Evolutionary conservation across 148 eudicot species (phyloP), one percentile per base, ranked within the genome.

Genomic region (Camellia sinensis): DNA sequence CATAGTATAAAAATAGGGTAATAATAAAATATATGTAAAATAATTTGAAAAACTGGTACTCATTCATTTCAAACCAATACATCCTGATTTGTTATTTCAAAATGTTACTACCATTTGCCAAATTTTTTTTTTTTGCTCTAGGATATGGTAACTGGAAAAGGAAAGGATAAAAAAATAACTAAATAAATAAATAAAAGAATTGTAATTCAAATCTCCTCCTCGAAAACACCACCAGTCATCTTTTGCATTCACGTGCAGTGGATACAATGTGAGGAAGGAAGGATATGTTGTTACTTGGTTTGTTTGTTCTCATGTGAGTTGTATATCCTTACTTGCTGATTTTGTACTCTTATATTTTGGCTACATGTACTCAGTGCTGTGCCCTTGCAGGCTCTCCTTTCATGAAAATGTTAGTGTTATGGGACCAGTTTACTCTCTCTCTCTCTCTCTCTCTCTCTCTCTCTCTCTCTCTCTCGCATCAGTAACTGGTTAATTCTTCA

Each of bases 221-320:
- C 13, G 71, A 6, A 37, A 67, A 37, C 71, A 67, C 13, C 71
- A 18, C 71, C 46, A 1, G 13, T 66, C 18, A 67, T 67, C 71
- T 67, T 67, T 67, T 29, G 45, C 46, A 41, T 67, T 67, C 71
- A 67, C 71, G 71, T 67, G 71, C 43, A 12, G 4, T 40, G 9
- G 4, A 67, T 67, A 67, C 71, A 67, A 29, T 29, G 70, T 57
- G 43, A 67, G 5, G 46, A 41, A 67, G 18, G 17, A 67, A 29
- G 37, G 37, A 29, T 29, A 29, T 67, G 46, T 29, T 29, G 45
- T 10, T 40, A 29, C 45, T 37, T 67, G 71, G 71, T 29, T 67
- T 67, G 71, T 29, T 67, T 67, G 71, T 67, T 67, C 71, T 67
- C 71, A 67, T 67, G 71, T 67, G 71, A 48, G 52, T 48, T 48